Evolutionary conservation across 2,329 filamentous ascomycete species (phyloP).

Genomic region (Bipolaris bicolor): DNA sequence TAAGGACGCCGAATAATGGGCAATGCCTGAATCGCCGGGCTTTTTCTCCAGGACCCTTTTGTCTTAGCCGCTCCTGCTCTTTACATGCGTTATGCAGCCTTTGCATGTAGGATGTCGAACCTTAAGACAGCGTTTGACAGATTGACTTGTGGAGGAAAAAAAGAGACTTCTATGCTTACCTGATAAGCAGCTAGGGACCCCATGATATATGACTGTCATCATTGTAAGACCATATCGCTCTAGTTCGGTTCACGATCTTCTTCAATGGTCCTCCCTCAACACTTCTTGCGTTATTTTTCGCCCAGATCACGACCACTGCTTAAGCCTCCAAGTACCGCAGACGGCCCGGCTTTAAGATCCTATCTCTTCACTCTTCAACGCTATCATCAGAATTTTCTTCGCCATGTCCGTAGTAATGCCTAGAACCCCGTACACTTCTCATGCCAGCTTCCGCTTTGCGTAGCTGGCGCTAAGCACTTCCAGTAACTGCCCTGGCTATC

Average conservation of each 20-base stretch:
- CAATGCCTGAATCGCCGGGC: background rate
- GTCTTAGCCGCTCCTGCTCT: background rate
- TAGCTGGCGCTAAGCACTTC: slow-evolving; percentile 7
- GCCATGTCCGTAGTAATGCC: slow-evolving; percentile 3
- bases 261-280: background rate
- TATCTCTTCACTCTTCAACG: background rate
- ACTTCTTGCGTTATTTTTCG: background rate
- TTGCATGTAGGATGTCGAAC: background rate
- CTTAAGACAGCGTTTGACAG: background rate
- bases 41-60: too few relatives aligned
- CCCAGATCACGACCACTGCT: background rate
- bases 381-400: background rate
- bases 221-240: background rate
- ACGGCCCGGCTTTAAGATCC: background rate
- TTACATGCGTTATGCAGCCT: background rate
- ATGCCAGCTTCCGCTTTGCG: slow-evolving; percentile 3
- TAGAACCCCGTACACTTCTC: slow-evolving; percentile 2
- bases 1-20: background rate
- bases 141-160: background rate
- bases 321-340: background rate
- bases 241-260: background rate
- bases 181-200: background rate
- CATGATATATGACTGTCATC: background rate
- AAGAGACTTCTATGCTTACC: background rate
- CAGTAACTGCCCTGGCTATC: slow-evolving; percentile 9